phyloP scores from a whole-genome alignment of 176 grass and related monocot species.

The Hordeum vulgare region MorexV3_pseudomolecules_assembly NC_058522.1:80548105-80548604 shows the following conservation, averaged over 20 bases:
- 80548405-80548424: not conserved
- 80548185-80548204: conserved; percentile 11
- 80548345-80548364: not conserved
- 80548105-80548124: conserved; percentile 14
- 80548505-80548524: not conserved
- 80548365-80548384: not conserved
- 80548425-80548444: not conserved
- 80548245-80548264: conserved; percentile 24
- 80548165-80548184: not conserved
- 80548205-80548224: conserved; percentile 33
- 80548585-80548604: conserved; percentile 14
- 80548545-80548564: conserved; percentile 1
- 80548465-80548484: not conserved
- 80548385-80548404: not conserved
- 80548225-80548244: conserved; percentile 26
- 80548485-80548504: conserved; percentile 3
- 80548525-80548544: not conserved
- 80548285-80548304: not conserved
- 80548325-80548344: not conserved
- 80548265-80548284: not conserved
- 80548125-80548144: not conserved
- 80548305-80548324: conserved; percentile 2
- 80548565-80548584: not conserved
- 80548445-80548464: not conserved
- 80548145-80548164: not conserved